Conservation (phyloP, 1,284 basidiomycete species). For the Leccinum fallax region DNA sequence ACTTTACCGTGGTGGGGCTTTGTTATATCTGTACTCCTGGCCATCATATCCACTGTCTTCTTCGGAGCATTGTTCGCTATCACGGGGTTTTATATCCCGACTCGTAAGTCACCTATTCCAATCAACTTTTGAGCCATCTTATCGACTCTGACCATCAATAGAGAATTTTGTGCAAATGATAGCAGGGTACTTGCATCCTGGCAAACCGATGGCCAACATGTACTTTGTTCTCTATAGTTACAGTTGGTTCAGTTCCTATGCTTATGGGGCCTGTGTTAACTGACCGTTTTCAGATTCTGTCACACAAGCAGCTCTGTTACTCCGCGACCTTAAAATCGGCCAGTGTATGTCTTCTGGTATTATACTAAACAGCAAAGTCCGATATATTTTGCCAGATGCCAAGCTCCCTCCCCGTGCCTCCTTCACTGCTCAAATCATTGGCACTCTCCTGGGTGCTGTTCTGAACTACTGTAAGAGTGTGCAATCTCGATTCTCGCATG, state of each 20-base stretch:
- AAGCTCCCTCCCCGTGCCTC: constrained; percentile 70
- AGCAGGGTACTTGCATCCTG: constrained; percentile 61
- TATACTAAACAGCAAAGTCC: constrained; percentile 4
- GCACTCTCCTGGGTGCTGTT: constrained; percentile 49
- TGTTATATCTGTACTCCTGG: constrained; percentile 43
- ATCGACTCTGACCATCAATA: constrained; percentile 1
- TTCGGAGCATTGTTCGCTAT: constrained; percentile 53
- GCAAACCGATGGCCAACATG: constrained; percentile 61
- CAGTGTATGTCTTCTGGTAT: constrained; percentile 43
- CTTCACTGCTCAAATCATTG: constrained; percentile 61
- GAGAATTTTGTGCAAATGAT: constrained; percentile 54
- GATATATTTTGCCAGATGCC: constrained; percentile 39
- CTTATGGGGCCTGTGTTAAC: background rate
- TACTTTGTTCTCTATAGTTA: constrained; percentile 59
- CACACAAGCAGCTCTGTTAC: constrained; percentile 45
- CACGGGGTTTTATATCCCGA: constrained; percentile 52
- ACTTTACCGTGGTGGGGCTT: constrained; percentile 55
- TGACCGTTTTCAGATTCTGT: constrained; percentile 39
- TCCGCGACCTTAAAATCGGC: constrained; percentile 61
- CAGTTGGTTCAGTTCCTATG: constrained; percentile 33
- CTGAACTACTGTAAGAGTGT: constrained; percentile 50
- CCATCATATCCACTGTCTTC: constrained; percentile 47
- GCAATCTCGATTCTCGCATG: background rate
- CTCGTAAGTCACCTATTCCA: constrained; percentile 38
- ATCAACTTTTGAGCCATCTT: background rate